Evolutionary conservation across 805 yeast genomes (phyloP).

Genomic region (Brettanomyces anomalus): DNA sequence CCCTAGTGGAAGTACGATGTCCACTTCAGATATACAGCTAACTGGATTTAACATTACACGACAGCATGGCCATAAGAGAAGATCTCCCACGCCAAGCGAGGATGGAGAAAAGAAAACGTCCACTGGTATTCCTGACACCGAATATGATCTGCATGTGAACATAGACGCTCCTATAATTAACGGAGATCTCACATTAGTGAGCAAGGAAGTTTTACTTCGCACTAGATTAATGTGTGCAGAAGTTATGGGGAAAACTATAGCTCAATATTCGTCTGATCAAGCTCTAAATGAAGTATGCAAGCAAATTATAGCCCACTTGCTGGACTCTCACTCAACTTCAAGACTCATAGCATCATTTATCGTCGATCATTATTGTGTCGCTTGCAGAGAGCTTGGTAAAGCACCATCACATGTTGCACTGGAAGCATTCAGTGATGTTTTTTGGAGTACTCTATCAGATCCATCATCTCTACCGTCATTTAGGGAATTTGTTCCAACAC

Average conservation of each 20-base stretch:
- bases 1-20: constrained; percentile 58
- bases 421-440: constrained; percentile 8
- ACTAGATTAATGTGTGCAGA: constrained; percentile 69
- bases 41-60: constrained; percentile 17
- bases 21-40: constrained; percentile 17
- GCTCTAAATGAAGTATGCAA: constrained; percentile 31
- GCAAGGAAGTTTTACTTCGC: constrained; percentile 60
- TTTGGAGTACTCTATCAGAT: constrained; percentile 31
- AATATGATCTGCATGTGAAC: constrained; percentile 55
- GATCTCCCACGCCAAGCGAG: not conserved
- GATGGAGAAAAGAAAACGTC: constrained; percentile 19
- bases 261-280: constrained; percentile 34
- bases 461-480: constrained; percentile 44
- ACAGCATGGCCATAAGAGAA: not conserved
- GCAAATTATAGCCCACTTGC: constrained; percentile 32
- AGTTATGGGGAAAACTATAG: constrained; percentile 62
- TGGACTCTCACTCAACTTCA: constrained; percentile 71
- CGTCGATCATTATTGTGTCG: constrained; percentile 55
- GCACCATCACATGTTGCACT: constrained; percentile 2
- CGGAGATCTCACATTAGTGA: constrained; percentile 86
- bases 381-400: constrained; percentile 9
- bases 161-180: constrained; percentile 88
- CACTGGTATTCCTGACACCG: constrained; percentile 40
- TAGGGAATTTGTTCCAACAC: constrained; percentile 79
- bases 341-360: constrained; percentile 61